Evolutionary conservation across 768 basidiomycete species (phyloP).

Genomic region (Leccinum boreale): DNA sequence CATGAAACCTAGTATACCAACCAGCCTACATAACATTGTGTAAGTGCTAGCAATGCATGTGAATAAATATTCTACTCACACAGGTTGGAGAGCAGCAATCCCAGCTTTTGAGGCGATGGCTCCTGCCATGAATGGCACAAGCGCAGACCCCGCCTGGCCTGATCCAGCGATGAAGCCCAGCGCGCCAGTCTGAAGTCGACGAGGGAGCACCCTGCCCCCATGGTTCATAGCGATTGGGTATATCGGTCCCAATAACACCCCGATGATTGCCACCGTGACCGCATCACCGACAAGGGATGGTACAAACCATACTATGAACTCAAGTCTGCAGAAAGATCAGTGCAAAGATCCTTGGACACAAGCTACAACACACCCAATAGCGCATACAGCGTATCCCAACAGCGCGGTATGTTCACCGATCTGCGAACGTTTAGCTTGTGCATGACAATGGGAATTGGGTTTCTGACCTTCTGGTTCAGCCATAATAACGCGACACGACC

Average conservation of each 20-base stretch:
- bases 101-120: slow-evolving; percentile 40
- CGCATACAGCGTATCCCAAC: slow-evolving; percentile 27
- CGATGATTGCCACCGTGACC: slow-evolving; percentile 60
- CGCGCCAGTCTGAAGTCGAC: slow-evolving; percentile 31
- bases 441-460: not conserved
- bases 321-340: slow-evolving; percentile 39
- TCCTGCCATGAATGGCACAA: slow-evolving; percentile 51
- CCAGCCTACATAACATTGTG: slow-evolving; percentile 11
- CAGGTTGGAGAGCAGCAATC: slow-evolving; percentile 44
- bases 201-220: slow-evolving; percentile 33
- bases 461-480: slow-evolving; percentile 26
- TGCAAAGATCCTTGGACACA: not conserved
- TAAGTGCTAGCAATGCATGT: not conserved
- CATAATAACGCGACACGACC: slow-evolving; percentile 28
- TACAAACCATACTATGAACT: slow-evolving; percentile 67
- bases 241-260: slow-evolving; percentile 71
- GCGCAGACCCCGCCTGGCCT: slow-evolving; percentile 49
- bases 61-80: slow-evolving; percentile 36
- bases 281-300: slow-evolving; percentile 64
- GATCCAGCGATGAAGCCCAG: slow-evolving; percentile 54
- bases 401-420: slow-evolving; percentile 31
- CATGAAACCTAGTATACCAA: slow-evolving; percentile 40
- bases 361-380: slow-evolving; percentile 22
- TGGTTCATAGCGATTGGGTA: slow-evolving; percentile 54
- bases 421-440: slow-evolving; percentile 9